Conservation (phyloP, 352 stramenopile genomes). For the Peronospora destructor region DNA sequence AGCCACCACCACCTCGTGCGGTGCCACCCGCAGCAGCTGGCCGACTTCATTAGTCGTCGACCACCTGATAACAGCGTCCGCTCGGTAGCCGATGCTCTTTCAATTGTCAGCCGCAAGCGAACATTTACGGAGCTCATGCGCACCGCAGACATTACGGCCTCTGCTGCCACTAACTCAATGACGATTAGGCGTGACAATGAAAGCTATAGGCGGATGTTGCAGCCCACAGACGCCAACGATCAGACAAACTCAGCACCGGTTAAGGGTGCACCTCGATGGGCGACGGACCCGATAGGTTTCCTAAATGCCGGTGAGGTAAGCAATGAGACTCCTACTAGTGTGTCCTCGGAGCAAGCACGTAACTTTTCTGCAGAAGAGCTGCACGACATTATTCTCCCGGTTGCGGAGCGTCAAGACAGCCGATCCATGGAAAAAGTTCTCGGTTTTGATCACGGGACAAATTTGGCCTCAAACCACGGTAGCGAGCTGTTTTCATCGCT, state of each 20-base stretch:
- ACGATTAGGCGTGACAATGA: conserved; percentile 23
- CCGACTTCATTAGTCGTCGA: conserved; percentile 39
- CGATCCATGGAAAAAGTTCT: conserved; percentile 26
- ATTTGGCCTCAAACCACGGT: conserved; percentile 11
- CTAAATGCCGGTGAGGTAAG: conserved; percentile 12
- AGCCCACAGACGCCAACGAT: neutral
- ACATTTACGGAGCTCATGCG: conserved; percentile 25
- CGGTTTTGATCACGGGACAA: conserved; percentile 23
- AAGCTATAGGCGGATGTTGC: conserved; percentile 5
- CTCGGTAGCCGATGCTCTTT: conserved; percentile 6
- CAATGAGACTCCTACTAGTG: conserved; percentile 19
- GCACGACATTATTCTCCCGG: conserved; percentile 27
- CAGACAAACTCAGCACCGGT: conserved; percentile 1
- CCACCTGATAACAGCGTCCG: conserved; percentile 13
- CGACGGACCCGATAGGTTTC: conserved; percentile 23
- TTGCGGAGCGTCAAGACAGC: conserved; percentile 17
- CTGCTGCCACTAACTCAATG: conserved; percentile 6
- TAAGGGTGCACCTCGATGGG: conserved; percentile 14
- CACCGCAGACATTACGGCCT: conserved; percentile 3
- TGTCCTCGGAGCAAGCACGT: conserved; percentile 23
- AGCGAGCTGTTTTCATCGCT: conserved; percentile 19
- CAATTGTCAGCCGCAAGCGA: conserved; percentile 14
- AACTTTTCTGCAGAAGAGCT: conserved; percentile 31
- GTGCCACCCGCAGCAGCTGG: conserved; percentile 51
- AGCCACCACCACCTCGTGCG: conserved; percentile 61